phyloP scores from a whole-genome alignment of 148 eudicot genomes.

The Limonium bicolor region DNA sequence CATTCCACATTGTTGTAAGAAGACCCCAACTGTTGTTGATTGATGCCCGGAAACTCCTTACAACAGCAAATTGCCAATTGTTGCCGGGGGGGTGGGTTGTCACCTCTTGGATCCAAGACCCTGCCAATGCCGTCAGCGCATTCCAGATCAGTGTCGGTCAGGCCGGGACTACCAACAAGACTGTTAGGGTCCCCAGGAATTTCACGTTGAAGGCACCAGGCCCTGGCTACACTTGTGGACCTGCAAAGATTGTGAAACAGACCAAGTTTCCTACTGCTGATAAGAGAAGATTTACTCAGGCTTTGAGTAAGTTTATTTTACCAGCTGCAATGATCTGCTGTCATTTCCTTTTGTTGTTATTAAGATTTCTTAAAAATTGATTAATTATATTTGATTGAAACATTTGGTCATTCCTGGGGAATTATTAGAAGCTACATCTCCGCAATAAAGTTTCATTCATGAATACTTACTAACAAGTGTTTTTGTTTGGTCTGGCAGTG shows the following conservation, averaged over 20 bases:
- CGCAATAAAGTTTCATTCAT: neutral
- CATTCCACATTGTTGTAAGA: constrained; percentile 42
- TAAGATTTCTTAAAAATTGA: neutral
- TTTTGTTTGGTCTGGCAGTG: constrained; percentile 23
- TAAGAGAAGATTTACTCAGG: constrained; percentile 42
- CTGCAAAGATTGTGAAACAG: constrained; percentile 35
- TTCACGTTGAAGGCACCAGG: constrained; percentile 46
- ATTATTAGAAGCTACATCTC: neutral
- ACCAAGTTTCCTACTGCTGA: constrained; percentile 24
- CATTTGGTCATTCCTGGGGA: neutral
- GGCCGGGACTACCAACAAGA: constrained; percentile 44
- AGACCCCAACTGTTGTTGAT: constrained; percentile 38
- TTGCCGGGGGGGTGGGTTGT: constrained; percentile 52
- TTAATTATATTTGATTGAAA: neutral
- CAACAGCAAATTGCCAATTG: constrained; percentile 58
- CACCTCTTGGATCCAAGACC: constrained; percentile 36
- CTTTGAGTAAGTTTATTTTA: constrained; percentile 36
- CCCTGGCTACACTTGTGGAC: constrained; percentile 48
- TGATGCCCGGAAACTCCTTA: constrained; percentile 42
- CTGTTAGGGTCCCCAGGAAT: constrained; percentile 38
- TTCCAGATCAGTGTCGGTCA: constrained; percentile 53
- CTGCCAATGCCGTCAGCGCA: constrained; percentile 25
- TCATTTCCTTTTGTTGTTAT: neutral
- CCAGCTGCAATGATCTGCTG: neutral
- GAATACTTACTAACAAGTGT: neutral